These are phyloP conservation scores for Pisolithus sp. DNA, from an alignment of 768 basidiomycete species.

Conservation along the genomic window DNA sequence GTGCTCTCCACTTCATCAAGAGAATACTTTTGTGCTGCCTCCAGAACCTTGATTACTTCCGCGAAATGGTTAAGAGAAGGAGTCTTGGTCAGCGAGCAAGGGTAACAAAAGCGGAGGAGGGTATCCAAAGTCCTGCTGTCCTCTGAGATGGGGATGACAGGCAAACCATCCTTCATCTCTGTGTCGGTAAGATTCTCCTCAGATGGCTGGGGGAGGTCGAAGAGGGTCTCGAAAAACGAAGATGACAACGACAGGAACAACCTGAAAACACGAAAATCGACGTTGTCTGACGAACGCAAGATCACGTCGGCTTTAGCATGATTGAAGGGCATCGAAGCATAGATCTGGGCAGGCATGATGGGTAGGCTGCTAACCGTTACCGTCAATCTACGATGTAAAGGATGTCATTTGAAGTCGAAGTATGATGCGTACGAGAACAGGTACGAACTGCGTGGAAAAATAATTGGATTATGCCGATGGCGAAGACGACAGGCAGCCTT, in stretches of 20 bases:
- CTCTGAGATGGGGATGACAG: conserved; percentile 18
- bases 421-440: too few species aligned
- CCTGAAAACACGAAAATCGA: conserved; percentile 29
- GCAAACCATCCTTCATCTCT: conserved; percentile 13
- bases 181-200: background rate
- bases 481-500: too few species aligned
- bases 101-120: conserved; percentile 24
- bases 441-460: too few species aligned
- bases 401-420: too few species aligned
- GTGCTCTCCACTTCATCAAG: conserved; percentile 13
- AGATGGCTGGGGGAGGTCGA: conserved; percentile 22
- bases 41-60: conserved; percentile 8
- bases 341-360: background rate
- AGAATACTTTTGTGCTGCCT: conserved; percentile 13
- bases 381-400: too few species aligned
- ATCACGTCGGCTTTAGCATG: conserved; percentile 19
- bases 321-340: conserved; percentile 16
- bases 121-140: conserved; percentile 16
- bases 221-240: conserved; percentile 28
- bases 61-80: conserved; percentile 9
- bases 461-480: too few species aligned
- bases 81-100: conserved; percentile 13
- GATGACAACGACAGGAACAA: conserved; percentile 31
- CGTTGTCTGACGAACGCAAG: conserved; percentile 21
- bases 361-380: too few species aligned